Evolutionary conservation across 306 rosid species (phyloP), one percentile per base, ranked within the genome.

Genomic region (Pterocarpus macrocarpus): DNA sequence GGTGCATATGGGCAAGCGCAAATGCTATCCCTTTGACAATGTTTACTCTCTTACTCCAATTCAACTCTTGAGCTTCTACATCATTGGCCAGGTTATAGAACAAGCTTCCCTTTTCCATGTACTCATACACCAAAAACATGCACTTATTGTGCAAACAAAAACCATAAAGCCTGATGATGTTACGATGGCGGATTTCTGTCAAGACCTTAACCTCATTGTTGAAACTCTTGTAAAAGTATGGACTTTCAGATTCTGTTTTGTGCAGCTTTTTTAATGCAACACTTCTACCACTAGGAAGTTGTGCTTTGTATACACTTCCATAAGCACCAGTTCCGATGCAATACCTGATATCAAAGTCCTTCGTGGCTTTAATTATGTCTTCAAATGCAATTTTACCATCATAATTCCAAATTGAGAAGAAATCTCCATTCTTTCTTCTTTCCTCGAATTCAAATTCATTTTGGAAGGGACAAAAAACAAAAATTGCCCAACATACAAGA

Each of bases 351-450:
- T 59, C 83, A 70, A 79, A 79, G 63, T 79, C 47, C 4, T 80
- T 30, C 5, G 84, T 72, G 32, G 84, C 79, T 11, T 71, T 17
- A 15, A 63, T 52, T 34, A 80, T 71, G 56, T 80, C 84, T 11
- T 80, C 67, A 80, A 49, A 80, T 62, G 84, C 84, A 22, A 80
- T 80, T n/a, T 72, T 80, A 9, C 79, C 79, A 30, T 71, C 84
- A 63, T 63, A 80, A 35, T 80, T 80, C 77, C 77, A 79, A 10
- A 80, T 49, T 17, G 78, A 80, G 8, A 80, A 44, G 6, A 80
- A 16, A 28, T 81, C 68, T n/a, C 84, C 84, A 41, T 53, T 73
- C 62, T 64, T 81, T 41, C 34, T 33, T 34, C 4, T 15, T 53
- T 17, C 61, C 61, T 53, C 12, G 17, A 0, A 17, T 71, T 5